phyloP scores from a whole-genome alignment of 1,139 yeast genomes.

The Kluyveromyces marxianus region DNA sequence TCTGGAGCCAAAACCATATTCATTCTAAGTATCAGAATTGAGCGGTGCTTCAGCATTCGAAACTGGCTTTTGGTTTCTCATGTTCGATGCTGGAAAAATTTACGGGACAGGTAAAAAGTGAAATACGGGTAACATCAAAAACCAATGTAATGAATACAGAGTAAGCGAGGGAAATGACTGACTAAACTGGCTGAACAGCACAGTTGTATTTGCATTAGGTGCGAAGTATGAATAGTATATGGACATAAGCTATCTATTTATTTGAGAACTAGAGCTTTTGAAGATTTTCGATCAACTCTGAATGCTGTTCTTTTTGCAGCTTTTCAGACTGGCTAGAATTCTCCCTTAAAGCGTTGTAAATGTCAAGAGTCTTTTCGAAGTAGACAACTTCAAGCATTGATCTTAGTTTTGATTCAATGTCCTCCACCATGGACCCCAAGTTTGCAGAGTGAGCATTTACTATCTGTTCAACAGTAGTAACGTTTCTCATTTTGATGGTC shows the following conservation, averaged over 20 bases:
- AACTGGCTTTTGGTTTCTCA: no score
- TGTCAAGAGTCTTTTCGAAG: constrained; percentile 89
- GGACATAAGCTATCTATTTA: not conserved
- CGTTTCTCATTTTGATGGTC: constrained; percentile 32
- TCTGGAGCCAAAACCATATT: no score
- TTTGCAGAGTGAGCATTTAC: constrained; percentile 62
- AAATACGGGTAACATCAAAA: no score
- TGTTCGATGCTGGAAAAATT: no score
- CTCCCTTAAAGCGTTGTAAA: constrained; percentile 31
- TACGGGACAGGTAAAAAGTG: no score
- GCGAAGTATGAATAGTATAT: no score
- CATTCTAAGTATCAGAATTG: no score
- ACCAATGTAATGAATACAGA: no score
- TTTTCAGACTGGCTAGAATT: constrained; percentile 13
- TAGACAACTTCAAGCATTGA: constrained; percentile 87
- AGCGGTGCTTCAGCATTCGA: no score
- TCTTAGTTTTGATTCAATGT: constrained; percentile 80
- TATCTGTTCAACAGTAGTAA: constrained; percentile 29
- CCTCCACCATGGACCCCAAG: constrained; percentile 80
- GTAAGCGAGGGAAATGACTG: no score
- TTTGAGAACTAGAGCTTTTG: constrained; percentile 18
- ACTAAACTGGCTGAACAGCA: no score
- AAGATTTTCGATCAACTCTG: constrained; percentile 27
- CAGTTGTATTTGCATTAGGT: no score
- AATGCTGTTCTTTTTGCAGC: constrained; percentile 20